Evolutionary conservation across 345 rosid species (phyloP), one percentile per base, ranked within the genome.

Genomic region (Balakata baccata): DNA sequence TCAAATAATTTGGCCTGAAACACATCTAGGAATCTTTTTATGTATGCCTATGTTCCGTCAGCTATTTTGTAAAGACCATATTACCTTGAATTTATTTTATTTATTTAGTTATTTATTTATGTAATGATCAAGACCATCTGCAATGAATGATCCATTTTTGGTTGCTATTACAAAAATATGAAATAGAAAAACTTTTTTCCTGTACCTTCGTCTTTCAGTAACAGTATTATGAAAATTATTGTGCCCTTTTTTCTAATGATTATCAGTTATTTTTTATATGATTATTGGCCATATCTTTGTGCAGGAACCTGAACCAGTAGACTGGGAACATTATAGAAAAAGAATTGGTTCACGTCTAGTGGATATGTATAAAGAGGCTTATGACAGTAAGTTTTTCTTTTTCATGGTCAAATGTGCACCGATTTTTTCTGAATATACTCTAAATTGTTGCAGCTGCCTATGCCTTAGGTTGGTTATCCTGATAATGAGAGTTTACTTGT

Each of bases 231-330:
- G 7, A 43, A 39, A n/a, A 23, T 20, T 5, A 1, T 11, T n/a
- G 52, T 64, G n/a, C n/a, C n/a, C n/a, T n/a, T n/a, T n/a, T n/a
- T n/a, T n/a, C n/a, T n/a, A n/a, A n/a, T n/a, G n/a, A n/a, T n/a
- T n/a, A n/a, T n/a, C n/a, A n/a, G 3, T 34, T 11, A 6, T 62
- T 34, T 51, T 20, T 56, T 7, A 3, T 4, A 22, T 51, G 68
- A n/a, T 23, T 64, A 5, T 9, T 23, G n/a, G 43, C 52, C 16
- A 17, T 64, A 29, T 52, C 16, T 16, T 52, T 17, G 62, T 75
- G 60, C 84, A 95, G 99, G 99, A 95, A 69, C 99, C 98, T 39
- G 96, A 91, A 73, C 98, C 98, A 20, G 76, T 95, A 64, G 86
- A 92, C 81, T 95, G 99, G 99, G 98, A 89, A 67, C 89, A 79